Percentiles rank a stretch among this genome's conserved stretches.
Evolutionary conservation across 768 basidiomycete genomes (phyloP).

Genomic region (Suillus cothurnatus): DNA sequence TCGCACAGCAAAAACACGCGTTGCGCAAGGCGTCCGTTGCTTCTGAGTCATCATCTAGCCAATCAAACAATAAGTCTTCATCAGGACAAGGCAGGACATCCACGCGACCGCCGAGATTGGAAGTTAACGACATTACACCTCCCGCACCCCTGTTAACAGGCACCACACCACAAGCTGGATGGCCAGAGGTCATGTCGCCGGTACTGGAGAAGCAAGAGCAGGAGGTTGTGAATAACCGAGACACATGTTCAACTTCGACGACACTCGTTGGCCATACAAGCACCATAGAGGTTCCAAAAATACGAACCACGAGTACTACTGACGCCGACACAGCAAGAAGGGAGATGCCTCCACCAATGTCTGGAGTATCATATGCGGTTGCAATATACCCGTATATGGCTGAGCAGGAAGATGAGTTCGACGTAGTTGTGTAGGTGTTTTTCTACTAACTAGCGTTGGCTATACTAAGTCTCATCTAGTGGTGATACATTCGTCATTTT

Average conservation of each 20-base stretch:
- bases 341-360: slow-evolving; percentile 46
- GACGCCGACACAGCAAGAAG: slow-evolving; percentile 39
- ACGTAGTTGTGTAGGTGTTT: slow-evolving; percentile 85
- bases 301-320: slow-evolving; percentile 19
- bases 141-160: slow-evolving; percentile 57
- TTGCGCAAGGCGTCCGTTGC: slow-evolving; percentile 71
- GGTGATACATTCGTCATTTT: slow-evolving; percentile 94
- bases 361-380: slow-evolving; percentile 87
- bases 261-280: slow-evolving; percentile 35
- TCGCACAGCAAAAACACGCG: slow-evolving; percentile 95
- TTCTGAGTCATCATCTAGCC: slow-evolving; percentile 25
- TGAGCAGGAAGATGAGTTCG: slow-evolving; percentile 98
- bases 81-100: slow-evolving; percentile 34
- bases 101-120: slow-evolving; percentile 68
- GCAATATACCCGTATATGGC: slow-evolving; percentile 99
- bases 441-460: not conserved
- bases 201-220: slow-evolving; percentile 52
- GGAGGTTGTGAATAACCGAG: slow-evolving; percentile 37
- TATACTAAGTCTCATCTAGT: slow-evolving; percentile 40
- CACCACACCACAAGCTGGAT: slow-evolving; percentile 68
- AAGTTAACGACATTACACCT: slow-evolving; percentile 63
- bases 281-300: slow-evolving; percentile 27
- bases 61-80: slow-evolving; percentile 26
- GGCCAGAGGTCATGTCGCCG: slow-evolving; percentile 77
- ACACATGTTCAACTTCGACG: slow-evolving; percentile 35